Conservation (phyloP, 306 rosid species). For the Fragaria vesca region DNA sequence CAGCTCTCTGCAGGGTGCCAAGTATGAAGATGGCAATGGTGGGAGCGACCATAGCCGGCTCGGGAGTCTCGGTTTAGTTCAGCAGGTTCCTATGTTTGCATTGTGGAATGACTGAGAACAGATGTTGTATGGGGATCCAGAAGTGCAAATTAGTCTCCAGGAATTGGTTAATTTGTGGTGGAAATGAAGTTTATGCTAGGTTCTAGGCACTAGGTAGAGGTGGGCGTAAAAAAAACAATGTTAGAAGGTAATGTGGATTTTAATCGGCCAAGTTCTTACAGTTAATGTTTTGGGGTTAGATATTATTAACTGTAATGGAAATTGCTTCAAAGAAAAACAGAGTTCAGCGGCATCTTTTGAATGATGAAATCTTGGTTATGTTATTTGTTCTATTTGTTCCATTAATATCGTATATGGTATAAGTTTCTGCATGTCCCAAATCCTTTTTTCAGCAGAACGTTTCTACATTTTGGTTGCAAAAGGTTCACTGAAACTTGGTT, state of each 20-base stretch:
- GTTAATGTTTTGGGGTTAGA: conserved; percentile 13
- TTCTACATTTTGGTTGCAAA: too few relatives aligned
- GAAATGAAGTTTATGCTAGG: neutral
- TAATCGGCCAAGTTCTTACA: neutral
- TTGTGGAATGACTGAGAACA: conserved; percentile 62
- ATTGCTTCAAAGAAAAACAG: neutral
- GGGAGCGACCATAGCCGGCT: conserved; percentile 47
- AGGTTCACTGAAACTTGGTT: too few relatives aligned
- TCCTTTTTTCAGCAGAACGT: neutral
- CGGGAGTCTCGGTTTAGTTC: conserved; percentile 61
- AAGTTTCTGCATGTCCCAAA: neutral
- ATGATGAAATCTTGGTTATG: neutral
- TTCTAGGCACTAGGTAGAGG: conserved; percentile 13
- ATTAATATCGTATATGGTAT: neutral
- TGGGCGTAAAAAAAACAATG: conserved; percentile 1
- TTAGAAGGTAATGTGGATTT: neutral
- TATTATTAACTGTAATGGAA: neutral
- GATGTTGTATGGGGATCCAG: neutral
- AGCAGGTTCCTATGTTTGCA: conserved; percentile 79
- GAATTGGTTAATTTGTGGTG: conserved; percentile 13
- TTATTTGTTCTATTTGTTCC: neutral
- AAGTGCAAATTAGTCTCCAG: neutral
- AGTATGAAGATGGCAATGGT: conserved; percentile 57
- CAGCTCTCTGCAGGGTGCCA: conserved; percentile 43
- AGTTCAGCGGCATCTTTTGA: neutral